A percentile compares a stretch with the other conserved stretches of the same genome.
phyloP scores from a whole-genome alignment of 2,329 filamentous ascomycete genomes.

The Amauroascus verrucosus region DNA sequence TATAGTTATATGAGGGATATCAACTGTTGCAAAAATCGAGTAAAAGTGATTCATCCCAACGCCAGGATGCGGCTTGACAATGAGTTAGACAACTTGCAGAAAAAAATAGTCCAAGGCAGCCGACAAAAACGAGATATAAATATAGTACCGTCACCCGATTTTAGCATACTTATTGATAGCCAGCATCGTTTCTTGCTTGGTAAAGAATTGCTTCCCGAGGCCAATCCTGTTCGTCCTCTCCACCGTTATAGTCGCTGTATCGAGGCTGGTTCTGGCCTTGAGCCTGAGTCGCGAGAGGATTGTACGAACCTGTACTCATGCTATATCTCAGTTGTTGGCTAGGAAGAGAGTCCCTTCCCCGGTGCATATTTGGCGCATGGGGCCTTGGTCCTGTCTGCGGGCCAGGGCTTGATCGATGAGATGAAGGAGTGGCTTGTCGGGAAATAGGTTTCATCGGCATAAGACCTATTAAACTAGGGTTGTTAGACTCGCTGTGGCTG shows the following conservation, averaged over 20 bases:
- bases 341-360: conserved; percentile 24
- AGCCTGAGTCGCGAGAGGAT: conserved; percentile 6
- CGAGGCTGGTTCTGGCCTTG: conserved; percentile 12
- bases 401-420: conserved; percentile 1
- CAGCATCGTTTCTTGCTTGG: conserved; percentile 19
- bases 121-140: too few relatives aligned
- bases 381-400: conserved; percentile 12
- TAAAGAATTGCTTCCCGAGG: conserved; percentile 35
- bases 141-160: too few relatives aligned
- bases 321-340: conserved; percentile 25
- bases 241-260: conserved; percentile 21
- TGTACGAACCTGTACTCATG: conserved; percentile 15
- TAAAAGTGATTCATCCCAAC: not conserved
- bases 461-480: not conserved
- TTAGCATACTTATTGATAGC: not conserved
- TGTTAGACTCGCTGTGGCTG: not conserved
- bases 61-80: not conserved
- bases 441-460: conserved; percentile 8
- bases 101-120: not conserved
- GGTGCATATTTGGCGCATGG: conserved; percentile 12
- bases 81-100: not conserved
- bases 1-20: not conserved
- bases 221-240: conserved; percentile 25
- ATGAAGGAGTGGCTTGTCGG: conserved; percentile 2
- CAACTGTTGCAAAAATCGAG: not conserved